Evolutionary conservation across 441 rosid genomes (phyloP), one percentile per base, ranked within the genome.

Genomic region (Hura crepitans): DNA sequence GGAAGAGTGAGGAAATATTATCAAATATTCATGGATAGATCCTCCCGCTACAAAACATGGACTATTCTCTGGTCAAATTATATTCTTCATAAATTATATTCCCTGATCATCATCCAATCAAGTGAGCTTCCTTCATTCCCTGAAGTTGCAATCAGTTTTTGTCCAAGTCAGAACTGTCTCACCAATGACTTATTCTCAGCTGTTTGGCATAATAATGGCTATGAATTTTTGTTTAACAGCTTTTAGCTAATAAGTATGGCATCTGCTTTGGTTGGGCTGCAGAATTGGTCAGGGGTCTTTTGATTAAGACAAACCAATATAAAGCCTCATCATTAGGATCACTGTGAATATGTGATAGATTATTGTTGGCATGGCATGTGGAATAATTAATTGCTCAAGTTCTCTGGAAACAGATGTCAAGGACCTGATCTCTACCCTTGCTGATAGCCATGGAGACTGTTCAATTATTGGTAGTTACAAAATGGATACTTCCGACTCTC

Each of bases 401-500:
- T 68, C 64, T 73, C 68, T 37, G n/a, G 68, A 66, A 63, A 72
- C 95, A 95, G 99, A 91, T 83, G 85, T 95, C 49, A 95, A 88
- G 77, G 99, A 92, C 81, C 82, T 95, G 68, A 86, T 95, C 66
- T 89, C 98, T 64, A 84, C 90, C 62, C 92, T 95, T 42, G 83
- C 90, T 63, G 99, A 92, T 72, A 70, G 79, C 75, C 84, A 92
- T 51, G 97, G 92, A 17, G 98, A 92, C 62, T 91, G 97, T 83
- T 85, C 92, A 10, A 78, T 87, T 20, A 81, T 86, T 23, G 81
- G 96, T 76, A 85, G 92, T 72, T 95, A 92, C 87, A 92, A 74
- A 83, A 79, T 66, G 77, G 93, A 87, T 81, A 83, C 92, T 61
- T 66, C 80, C 20, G 89, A 83, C 77, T 95, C 97, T 45, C 81